Percentiles rank a stretch among this genome's conserved stretches.
phyloP scores from a whole-genome alignment of 192 early-diverging fungal genomes.

The Geosiphon pyriformis region DNA sequence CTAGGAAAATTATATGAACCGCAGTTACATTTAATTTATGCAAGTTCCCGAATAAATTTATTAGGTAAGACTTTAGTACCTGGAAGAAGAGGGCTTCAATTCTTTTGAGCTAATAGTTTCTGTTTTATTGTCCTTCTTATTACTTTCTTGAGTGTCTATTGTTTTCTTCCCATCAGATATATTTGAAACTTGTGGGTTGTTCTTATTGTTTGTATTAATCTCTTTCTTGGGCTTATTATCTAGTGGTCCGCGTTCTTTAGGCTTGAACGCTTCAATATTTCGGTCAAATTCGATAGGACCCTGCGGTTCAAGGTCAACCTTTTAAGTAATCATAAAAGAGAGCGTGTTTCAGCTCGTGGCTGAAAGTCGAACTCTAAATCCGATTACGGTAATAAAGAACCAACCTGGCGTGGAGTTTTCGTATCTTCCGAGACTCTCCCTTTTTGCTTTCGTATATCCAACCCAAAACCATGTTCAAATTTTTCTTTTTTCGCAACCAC shows the following conservation, averaged over 20 bases:
- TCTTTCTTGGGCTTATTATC: neutral
- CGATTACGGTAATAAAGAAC: neutral
- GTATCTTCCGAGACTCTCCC: slow-evolving; percentile 4
- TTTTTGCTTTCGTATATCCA: neutral
- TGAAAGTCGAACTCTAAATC: neutral
- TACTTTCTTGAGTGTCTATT: neutral
- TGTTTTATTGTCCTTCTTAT: neutral
- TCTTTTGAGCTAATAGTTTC: neutral
- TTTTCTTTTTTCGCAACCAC: slow-evolving; percentile 1
- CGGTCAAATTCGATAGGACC: neutral
- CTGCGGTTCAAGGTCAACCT: neutral
- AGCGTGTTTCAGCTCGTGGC: too few relatives aligned
- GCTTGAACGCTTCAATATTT: neutral
- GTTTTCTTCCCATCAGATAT: neutral
- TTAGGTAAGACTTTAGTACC: neutral
- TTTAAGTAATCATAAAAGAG: neutral
- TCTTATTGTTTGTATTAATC: neutral
- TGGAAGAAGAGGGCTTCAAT: neutral
- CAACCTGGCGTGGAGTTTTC: neutral
- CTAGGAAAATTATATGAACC: neutral
- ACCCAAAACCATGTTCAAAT: neutral
- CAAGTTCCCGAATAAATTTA: neutral
- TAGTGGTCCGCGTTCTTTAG: neutral
- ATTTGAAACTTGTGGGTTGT: neutral
- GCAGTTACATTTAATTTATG: neutral